Percentiles rank a stretch among this genome's conserved stretches.
Conservation (phyloP, 2,329 filamentous ascomycete genomes). For the Phaeophleospora eucalypticola region DNA sequence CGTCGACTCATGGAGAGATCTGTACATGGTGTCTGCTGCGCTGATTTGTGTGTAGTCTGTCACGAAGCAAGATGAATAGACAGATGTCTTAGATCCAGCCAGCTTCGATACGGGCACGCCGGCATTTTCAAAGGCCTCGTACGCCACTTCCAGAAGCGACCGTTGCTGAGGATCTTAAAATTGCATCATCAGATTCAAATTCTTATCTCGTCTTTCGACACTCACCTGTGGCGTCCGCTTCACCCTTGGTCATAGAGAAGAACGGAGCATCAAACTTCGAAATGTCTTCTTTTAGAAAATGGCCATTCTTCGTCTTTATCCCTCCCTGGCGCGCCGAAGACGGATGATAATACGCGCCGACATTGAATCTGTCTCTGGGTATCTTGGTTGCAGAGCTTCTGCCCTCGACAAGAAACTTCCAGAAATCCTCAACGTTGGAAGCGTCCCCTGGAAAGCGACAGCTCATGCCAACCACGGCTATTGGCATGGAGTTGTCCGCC, state of each 20-base stretch:
- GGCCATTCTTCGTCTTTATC: neutral
- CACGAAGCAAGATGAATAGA: neutral
- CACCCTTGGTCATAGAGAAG: neutral
- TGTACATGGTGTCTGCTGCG: neutral
- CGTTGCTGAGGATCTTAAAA: neutral
- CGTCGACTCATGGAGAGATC: neutral
- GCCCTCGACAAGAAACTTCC: neutral
- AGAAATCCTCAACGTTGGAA: neutral
- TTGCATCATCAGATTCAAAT: too few species aligned
- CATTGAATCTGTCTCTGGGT: neutral
- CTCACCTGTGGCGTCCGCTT: too few species aligned
- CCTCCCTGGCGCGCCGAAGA: neutral
- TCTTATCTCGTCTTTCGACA: too few species aligned
- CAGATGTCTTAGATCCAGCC: neutral
- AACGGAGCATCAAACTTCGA: neutral
- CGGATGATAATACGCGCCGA: neutral
- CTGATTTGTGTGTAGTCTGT: neutral
- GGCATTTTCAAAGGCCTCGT: neutral
- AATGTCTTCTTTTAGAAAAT: neutral
- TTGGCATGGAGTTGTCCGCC: neutral
- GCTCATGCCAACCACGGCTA: constrained; percentile 4
- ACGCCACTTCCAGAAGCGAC: neutral
- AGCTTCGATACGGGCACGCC: neutral
- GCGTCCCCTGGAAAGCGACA: constrained; percentile 1
- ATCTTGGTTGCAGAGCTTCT: too few species aligned